Evolutionary conservation across 805 yeast genomes (phyloP), one percentile per base, ranked within the genome.

Genomic region (Candida chauliodis): DNA sequence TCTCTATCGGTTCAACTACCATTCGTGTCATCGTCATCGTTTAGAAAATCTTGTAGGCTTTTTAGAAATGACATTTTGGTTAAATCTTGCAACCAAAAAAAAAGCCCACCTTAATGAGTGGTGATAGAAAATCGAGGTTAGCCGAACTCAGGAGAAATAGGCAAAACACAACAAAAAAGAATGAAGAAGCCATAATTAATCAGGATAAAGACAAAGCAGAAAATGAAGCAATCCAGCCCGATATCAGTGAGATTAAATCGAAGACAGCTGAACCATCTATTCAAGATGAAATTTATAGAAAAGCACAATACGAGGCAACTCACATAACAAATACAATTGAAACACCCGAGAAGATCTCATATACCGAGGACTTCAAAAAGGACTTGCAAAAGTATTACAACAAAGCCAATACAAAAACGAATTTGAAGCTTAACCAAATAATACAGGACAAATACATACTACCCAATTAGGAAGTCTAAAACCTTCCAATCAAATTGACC

Each of bases 281-380:
- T 16, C 61, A 59, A 37, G 46, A 45, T 19, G 45, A 50, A 28
- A 52, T 58, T 2, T 36, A 53, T 19, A 32, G 37, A 13, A 40
- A 42, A 17, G 51, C 57, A 15, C 40, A 43, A 17, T 38, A 42
- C 4, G 24, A 21, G 10, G 24, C 44, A 37, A 10, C 52, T 49
- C 2, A 25, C 22, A 10, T 21, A 8, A 26, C 8, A 26, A 7
- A 26, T 7, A 7, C 8, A 8, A 23, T 26, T n/a, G 16, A 22
- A n/a, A 15, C 16, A 4, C 16, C n/a, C 10, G 9, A 14, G 6
- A 38, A 35, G 17, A 27, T 27, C 16, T 34, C 40, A 16, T 42
- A 34, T 36, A 63, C 64, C 15, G 38, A 52, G 30, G 71, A 66
- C 37, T 53, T 67, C 36, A 59, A 56, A 38, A 42, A 46, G 11